Conservation (phyloP, 1,284 basidiomycete species). For the Neonothopanus nambi region DNA sequence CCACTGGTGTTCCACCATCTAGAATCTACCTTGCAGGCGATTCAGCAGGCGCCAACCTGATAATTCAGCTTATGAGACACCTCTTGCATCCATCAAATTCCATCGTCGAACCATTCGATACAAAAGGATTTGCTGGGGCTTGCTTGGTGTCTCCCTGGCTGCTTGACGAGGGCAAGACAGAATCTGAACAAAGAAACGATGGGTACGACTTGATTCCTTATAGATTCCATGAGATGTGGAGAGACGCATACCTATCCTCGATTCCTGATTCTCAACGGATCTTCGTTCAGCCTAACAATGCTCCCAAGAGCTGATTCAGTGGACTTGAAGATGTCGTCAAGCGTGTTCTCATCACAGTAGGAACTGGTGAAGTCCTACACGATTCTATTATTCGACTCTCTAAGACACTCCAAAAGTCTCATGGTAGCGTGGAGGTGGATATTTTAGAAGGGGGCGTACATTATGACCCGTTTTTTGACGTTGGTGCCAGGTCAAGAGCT, state of each 20-base stretch:
- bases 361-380: neutral
- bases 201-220: too few species aligned
- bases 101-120: too few species aligned
- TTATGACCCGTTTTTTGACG: slow-evolving; percentile 13
- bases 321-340: neutral
- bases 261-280: too few species aligned
- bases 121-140: too few species aligned
- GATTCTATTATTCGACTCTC: neutral
- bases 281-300: neutral
- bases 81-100: too few species aligned
- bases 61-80: slow-evolving; percentile 14
- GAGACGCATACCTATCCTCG: too few species aligned
- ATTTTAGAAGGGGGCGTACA: slow-evolving; percentile 5
- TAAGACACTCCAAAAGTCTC: neutral
- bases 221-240: too few species aligned
- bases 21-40: slow-evolving; percentile 14
- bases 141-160: too few species aligned
- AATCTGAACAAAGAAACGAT: too few species aligned
- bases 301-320: slow-evolving; percentile 2
- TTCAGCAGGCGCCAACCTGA: slow-evolving; percentile 16
- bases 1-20: neutral
- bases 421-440: slow-evolving; percentile 1
- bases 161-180: too few species aligned
- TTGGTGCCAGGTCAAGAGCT: neutral
- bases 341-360: slow-evolving; percentile 1